Base-by-base conservation (phyloP, 2,329 filamentous ascomycete genomes). In the Aspergillus persii region DNA sequence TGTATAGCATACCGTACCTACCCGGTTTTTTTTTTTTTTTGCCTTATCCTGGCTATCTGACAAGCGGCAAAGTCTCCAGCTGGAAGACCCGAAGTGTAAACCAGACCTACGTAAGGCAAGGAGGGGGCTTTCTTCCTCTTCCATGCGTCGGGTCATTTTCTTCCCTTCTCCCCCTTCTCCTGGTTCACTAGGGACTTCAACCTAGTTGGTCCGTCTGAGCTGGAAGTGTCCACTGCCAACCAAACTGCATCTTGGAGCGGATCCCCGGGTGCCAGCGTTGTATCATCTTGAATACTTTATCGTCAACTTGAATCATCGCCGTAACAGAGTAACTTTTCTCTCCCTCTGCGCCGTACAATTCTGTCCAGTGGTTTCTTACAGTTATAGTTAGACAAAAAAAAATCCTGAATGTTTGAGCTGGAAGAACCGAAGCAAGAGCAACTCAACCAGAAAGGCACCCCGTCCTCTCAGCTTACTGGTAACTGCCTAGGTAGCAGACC, bases 221-320 rank as follows among this genome's bases (percentile, higher is more conserved):
- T 33, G 31, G 33, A 18, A 26, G 57, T 57, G 55, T 44, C 62
- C 60, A 64, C 60, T 31, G 33, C 36, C 56, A 57, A 57, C 60
- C 62, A 60, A 62, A 61, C 61, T 63, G 46, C 56, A 63, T 56
- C 53, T 56, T 48, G 52, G 57, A 62, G 62, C 60, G 61, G 58
- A 64, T 59, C 55, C 57, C 56, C 54, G 62, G 63, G 65, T 64
- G 66, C 65, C 60, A 66, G 61, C 55, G 54, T 54, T 61, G 63
- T 66, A 66, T 66, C 57, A 64, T 62, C 49, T 27, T 61, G 46
- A 60, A 57, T 58, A 55, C 55, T 58, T 48, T 56, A 31, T 31
- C 3, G 30, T 60, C 18, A 23, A 23, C 18, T 23, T 23, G 18
- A 23, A 23, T 23, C 18, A 23, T 23, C 18, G 18, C 18, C 18